Evolutionary conservation across 495 filamentous ascomycete genomes (phyloP).

Genomic region (Cryomyces minteri): DNA sequence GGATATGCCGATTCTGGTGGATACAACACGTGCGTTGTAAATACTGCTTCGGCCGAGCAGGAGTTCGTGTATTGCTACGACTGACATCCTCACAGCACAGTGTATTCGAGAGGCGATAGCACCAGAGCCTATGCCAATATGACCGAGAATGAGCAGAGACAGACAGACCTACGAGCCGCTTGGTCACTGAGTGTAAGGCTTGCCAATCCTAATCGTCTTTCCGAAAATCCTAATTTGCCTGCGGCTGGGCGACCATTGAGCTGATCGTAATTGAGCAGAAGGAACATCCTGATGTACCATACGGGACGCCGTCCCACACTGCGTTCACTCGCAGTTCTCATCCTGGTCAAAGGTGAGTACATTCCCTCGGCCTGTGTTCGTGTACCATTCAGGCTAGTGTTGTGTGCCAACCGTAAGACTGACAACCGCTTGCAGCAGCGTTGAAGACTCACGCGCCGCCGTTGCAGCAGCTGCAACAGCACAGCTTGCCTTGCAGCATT

Average conservation of each 20-base stretch:
- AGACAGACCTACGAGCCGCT: neutral
- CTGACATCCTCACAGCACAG: neutral
- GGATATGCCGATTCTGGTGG: neutral
- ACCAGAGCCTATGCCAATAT: neutral
- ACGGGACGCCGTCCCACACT: neutral
- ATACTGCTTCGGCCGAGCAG: neutral
- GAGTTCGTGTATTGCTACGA: neutral
- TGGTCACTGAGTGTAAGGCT: too few relatives aligned
- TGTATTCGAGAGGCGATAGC: neutral
- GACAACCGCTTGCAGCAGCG: neutral
- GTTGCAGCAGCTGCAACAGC: conserved; percentile 5
- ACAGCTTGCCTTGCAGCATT: conserved; percentile 37
- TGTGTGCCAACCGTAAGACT: neutral
- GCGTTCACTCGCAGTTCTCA: too few relatives aligned
- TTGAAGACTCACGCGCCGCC: neutral
- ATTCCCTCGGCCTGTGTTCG: neutral
- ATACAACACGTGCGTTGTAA: neutral
- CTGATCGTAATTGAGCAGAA: too few relatives aligned
- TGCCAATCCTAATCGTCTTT: too few relatives aligned
- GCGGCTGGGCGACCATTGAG: too few relatives aligned
- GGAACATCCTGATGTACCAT: too few relatives aligned
- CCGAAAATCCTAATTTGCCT: too few relatives aligned
- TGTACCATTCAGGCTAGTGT: neutral
- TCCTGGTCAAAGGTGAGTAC: neutral
- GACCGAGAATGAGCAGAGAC: neutral